Base-by-base conservation (phyloP, 1,139 yeast genomes). In the Komagataea norvegica region DNA sequence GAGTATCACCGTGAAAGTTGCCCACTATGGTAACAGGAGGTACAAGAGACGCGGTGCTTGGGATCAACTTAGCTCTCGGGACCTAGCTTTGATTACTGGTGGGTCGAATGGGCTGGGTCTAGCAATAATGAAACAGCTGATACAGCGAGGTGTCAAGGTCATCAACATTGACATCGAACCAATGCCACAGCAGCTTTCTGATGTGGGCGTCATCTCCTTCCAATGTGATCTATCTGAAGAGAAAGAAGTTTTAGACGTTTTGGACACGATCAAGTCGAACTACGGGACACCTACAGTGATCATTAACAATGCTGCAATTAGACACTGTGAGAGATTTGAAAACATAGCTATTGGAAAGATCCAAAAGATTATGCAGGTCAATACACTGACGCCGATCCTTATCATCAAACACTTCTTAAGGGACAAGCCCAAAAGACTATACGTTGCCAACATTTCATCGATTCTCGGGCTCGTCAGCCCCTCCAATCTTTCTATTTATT, bases 251-350 rank as follows among this genome's bases (percentile, higher is more conserved):
- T 47, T 52, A 3, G 42, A 43, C 1, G 57, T 68, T 1, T 49
- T 68, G 3, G 40, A 49, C 0, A 40, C 47, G 7, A 62, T 78
- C 28, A 57, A 60, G 17, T 24, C 39, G 1, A 40, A 49, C n/a
- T 50, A 58, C 9, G 61, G 63, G 3, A 46, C 52, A 16, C 61
- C 83, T 2, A 70, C 78, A 23, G 62, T 83, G 0, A 57, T 85
- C 29, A 63, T 88, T 19, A 82, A 83, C 53, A 86, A 85, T 56
- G 95, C 94, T 1, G 95, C 91, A 0, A 61, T 79, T 9, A 66
- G 89, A 36, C 77, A 76, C 33, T 59, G 60, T 40, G 65, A 68
- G 29, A 49, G 69, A 2, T 47, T 82, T 3, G 44, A 68, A 10
- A 64, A 68, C 6, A 41, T 73, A 34, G 39, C 60, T 0, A 58